Evolutionary conservation across 78 protist genomes (phyloP), one percentile per base, ranked within the genome.

Genomic region (Bodo saltans): DNA sequence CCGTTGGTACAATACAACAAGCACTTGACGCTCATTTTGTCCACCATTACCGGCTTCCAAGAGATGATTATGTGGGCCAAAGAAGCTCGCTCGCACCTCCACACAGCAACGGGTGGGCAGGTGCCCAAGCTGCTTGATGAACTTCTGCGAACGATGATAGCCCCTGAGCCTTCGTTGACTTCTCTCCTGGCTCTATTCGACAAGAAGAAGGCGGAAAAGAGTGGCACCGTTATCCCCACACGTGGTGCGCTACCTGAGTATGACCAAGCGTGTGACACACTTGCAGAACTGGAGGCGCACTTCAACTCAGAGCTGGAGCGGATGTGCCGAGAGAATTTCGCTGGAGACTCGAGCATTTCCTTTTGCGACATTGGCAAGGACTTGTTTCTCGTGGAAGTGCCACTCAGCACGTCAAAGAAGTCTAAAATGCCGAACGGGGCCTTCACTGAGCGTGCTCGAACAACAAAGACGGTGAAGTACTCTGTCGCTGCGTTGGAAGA

Each of bases 361-460:
- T 83, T 33, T 74, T 11, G 28, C 52, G 21, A 70, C 72, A 0
- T 84, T 21, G 73, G 78, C 34, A 79, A 78, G 52, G 88, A 83
- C n/a, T 0, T 0, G 23, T 84, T 83, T 73, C 83, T 78, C 78
- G 29, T 84, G 33, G 86, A 78, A 32, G 74, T 82, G 33, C 80
- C 81, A 2, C 30, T 23, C 23, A 72, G 29, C 39, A n/a, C 83
- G 37, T 12, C 30, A 0, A 29, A 3, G 27, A 1, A 32, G 72
- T 28, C 27, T 0, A 2, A 1, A 0, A 42, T 83, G 21, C 87
- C 87, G 12, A 38, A 2, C 37, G 60, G 78, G 8, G 85, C 83
- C 34, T 32, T 68, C 32, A 11, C 17, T 27, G 41, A 27, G 68
- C 17, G 30, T 12, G 41, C 68, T 12, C 12, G n/a, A 11, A 67